phyloP scores from a whole-genome alignment of 1,139 yeast genomes.

The Groenewaldozyma auringiensis region DNA sequence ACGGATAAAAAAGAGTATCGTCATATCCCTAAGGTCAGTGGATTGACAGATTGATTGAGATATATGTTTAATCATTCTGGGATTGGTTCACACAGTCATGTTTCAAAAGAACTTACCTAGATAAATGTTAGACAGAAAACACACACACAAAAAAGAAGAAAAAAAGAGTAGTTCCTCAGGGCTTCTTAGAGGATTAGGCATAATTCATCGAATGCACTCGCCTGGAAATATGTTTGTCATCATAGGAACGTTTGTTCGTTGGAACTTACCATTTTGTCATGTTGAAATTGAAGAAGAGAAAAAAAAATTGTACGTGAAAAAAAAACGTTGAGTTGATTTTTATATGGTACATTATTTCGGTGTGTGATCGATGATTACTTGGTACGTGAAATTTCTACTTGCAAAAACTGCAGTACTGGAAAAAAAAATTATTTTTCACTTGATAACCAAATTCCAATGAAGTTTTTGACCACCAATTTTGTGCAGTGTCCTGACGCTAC shows the following conservation, averaged over 20 bases:
- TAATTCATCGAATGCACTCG: slow-evolving; percentile 15
- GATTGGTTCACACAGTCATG: slow-evolving; percentile 6
- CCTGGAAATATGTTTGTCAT: slow-evolving; percentile 15
- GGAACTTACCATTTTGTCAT: not conserved
- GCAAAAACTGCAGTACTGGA: no score
- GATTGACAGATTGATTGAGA: slow-evolving; percentile 28
- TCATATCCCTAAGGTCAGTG: slow-evolving; percentile 19
- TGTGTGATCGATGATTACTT: no score
- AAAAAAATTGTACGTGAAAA: not conserved
- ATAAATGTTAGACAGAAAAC: slow-evolving; percentile 3
- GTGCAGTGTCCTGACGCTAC: slow-evolving; percentile 85
- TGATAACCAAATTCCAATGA: no score
- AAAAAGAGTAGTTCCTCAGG: slow-evolving; percentile 17
- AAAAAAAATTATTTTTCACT: no score
- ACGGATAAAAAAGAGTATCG: not conserved
- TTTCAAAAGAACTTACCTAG: slow-evolving; percentile 7
- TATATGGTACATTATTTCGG: no score
- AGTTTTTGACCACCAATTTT: slow-evolving; percentile 87
- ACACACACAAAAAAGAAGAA: not conserved
- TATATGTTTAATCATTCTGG: slow-evolving; percentile 11
- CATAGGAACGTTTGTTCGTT: slow-evolving; percentile 8
- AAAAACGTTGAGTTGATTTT: no score
- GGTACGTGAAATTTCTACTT: no score
- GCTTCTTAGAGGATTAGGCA: slow-evolving; percentile 28
- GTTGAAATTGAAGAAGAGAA: no score